Conservation (phyloP, 495 filamentous ascomycete genomes). For the Lentithecium fluviatile region DNA sequence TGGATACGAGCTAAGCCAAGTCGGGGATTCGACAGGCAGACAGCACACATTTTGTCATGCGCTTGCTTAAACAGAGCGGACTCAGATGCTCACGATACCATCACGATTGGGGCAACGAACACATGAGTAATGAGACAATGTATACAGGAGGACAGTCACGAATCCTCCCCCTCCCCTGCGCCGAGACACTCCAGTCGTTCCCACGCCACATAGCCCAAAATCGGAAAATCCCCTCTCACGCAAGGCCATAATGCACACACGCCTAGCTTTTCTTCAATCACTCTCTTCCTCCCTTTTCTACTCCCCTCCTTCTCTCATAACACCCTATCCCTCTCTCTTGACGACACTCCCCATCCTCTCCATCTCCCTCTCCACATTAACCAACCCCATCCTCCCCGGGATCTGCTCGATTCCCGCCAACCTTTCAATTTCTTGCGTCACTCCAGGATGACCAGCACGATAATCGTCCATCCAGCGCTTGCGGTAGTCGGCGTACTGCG, state of each 20-base stretch:
- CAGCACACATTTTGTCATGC: not conserved
- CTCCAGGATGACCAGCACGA: conserved; percentile 4
- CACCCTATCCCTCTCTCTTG: too few relatives aligned
- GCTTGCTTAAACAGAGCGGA: too few relatives aligned
- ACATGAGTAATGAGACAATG: too few relatives aligned
- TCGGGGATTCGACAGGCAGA: not conserved
- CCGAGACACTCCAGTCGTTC: too few relatives aligned
- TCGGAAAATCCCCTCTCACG: too few relatives aligned
- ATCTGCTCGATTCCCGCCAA: conserved; percentile 9
- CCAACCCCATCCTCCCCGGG: conserved; percentile 9
- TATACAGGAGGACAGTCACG: too few relatives aligned
- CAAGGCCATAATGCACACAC: too few relatives aligned
- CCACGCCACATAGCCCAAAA: too few relatives aligned
- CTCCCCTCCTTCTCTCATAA: not conserved
- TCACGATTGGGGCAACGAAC: too few relatives aligned
- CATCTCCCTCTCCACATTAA: conserved; percentile 20
- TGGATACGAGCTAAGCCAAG: conserved; percentile 28
- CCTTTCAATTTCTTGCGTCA: conserved; percentile 1
- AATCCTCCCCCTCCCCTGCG: too few relatives aligned
- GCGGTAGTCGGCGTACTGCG: not conserved
- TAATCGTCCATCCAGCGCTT: conserved; percentile 13
- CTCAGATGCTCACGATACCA: too few relatives aligned
- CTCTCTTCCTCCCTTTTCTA: not conserved
- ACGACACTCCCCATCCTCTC: conserved; percentile 2
- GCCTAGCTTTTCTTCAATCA: too few relatives aligned